Percentiles rank a stretch among this genome's conserved stretches.
phyloP scores from a whole-genome alignment of 2,329 filamentous ascomycete genomes.

The Truncatella angustata region DNA sequence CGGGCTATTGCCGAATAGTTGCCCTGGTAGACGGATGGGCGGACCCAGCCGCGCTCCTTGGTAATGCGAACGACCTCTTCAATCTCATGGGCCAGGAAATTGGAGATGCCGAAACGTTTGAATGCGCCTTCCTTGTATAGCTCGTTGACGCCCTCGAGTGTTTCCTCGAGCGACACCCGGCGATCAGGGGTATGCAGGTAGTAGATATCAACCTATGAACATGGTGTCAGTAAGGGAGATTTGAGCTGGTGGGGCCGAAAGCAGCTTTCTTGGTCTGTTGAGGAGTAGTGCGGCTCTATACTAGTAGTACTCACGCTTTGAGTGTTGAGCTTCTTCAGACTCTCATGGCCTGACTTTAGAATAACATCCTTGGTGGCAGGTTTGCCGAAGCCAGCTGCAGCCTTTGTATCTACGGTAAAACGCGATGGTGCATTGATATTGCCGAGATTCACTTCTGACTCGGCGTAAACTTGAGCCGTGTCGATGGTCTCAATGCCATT shows the following conservation, averaged over 20 bases:
- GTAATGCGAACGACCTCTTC: slow-evolving; percentile 54
- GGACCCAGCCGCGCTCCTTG: slow-evolving; percentile 41
- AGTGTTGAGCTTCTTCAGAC: neutral
- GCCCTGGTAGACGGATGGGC: slow-evolving; percentile 5
- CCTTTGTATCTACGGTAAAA: neutral
- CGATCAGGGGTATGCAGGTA: neutral
- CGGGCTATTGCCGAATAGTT: slow-evolving; percentile 1
- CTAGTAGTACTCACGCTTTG: neutral
- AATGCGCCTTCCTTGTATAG: slow-evolving; percentile 9
- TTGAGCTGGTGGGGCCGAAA: neutral
- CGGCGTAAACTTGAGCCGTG: neutral
- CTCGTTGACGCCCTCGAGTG: neutral
- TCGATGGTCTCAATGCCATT: neutral
- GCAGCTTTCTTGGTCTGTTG: neutral
- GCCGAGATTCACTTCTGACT: neutral
- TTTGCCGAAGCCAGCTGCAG: neutral
- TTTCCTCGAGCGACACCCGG: neutral
- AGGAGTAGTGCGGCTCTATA: neutral
- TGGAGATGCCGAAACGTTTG: slow-evolving; percentile 5
- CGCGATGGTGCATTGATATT: neutral
- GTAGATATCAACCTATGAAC: neutral
- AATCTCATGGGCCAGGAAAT: neutral
- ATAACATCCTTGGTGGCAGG: neutral
- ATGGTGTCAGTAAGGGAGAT: neutral
- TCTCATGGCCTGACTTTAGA: neutral